Base-by-base conservation (phyloP, 2,329 filamentous ascomycete species). In the Sporothrix inflata region DNA sequence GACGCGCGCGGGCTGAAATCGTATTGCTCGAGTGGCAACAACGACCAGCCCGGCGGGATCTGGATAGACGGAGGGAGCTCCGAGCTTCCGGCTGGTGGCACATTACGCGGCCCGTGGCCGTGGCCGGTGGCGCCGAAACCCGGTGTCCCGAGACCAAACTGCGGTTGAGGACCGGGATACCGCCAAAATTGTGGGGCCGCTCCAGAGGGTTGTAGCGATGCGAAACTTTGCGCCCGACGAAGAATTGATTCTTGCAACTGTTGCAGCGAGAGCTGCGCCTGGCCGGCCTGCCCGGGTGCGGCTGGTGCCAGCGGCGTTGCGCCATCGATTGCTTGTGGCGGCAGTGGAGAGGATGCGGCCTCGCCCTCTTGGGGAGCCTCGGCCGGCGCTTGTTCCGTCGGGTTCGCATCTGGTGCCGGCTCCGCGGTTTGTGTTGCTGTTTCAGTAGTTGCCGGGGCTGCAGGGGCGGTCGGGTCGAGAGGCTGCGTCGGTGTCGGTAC, bases 61-160 rank as follows among this genome's bases (percentile, higher is more conserved):
- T 86, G 84, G n/a, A 92, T 84, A 6, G 89, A 89, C 70, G 89
- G 85, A 0, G 90, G 90, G 9, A 91, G 82, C 8, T 90, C 88
- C 24, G 86, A 79, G 75, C 88, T 90, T 21, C 3, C 82, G 1
- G 30, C 30, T 6, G 30, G 30, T 34, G 30, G 30, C 6, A 34
- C 30, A 34, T 34, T 34, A 3, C 30, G 3, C 30, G 6, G 30
- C 6, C 30, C 30, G 3, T 34, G 30, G 30, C 30, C 30, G 30
- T 34, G 6, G 6, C 6, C 6, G 6, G 30, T 3, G 30, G 3
- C 30, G 3, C 30, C 30, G 30, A 34, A 34, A 34, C 30, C 30
- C 3, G 30, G 30, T 34, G 30, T 34, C 6, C 30, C 30, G 30
- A 3, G 30, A 34, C 30, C 30, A 3, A 34, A 34, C 30, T 34